Conservation (phyloP, 2,329 filamentous ascomycete species). For the Hypoxylon sp. region DNA sequence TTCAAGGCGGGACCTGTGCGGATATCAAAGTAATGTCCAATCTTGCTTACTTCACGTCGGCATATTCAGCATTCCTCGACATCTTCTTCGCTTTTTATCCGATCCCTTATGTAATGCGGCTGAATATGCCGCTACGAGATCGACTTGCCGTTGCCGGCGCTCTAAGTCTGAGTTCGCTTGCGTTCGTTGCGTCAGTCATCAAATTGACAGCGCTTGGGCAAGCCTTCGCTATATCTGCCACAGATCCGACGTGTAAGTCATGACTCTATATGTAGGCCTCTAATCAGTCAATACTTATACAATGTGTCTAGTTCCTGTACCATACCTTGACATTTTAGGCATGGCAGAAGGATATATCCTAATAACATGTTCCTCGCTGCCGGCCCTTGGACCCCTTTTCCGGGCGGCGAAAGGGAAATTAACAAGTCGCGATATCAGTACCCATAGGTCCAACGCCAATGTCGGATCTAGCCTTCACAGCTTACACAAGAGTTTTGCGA, state of each 20-base stretch:
- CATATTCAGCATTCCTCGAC: constrained; percentile 52
- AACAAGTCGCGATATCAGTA: constrained; percentile 24
- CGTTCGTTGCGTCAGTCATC: constrained; percentile 50
- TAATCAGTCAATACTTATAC: constrained; percentile 16
- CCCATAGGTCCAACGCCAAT: constrained; percentile 26
- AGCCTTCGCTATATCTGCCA: constrained; percentile 43
- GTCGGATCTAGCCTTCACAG: constrained; percentile 35
- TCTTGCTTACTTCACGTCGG: constrained; percentile 51
- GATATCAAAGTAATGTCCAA: constrained; percentile 43
- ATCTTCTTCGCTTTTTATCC: constrained; percentile 53
- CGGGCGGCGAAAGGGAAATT: constrained; percentile 37
- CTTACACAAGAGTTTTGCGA: constrained; percentile 27
- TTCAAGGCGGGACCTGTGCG: constrained; percentile 47
- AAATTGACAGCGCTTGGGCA: constrained; percentile 49
- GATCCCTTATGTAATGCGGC: constrained; percentile 51
- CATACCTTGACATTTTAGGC: constrained; percentile 49
- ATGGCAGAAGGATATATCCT: constrained; percentile 47
- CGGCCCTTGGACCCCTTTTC: constrained; percentile 43
- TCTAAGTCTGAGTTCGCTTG: constrained; percentile 47
- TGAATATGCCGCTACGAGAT: constrained; percentile 50
- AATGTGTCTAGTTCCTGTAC: constrained; percentile 42
- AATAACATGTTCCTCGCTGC: constrained; percentile 44
- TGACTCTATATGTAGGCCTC: background rate
- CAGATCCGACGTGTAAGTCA: constrained; percentile 51
- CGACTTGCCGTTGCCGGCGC: constrained; percentile 47